Conservation (phyloP, 228 moss, liverwort and hornwort genomes). For the Sphagnum fallax region DNA sequence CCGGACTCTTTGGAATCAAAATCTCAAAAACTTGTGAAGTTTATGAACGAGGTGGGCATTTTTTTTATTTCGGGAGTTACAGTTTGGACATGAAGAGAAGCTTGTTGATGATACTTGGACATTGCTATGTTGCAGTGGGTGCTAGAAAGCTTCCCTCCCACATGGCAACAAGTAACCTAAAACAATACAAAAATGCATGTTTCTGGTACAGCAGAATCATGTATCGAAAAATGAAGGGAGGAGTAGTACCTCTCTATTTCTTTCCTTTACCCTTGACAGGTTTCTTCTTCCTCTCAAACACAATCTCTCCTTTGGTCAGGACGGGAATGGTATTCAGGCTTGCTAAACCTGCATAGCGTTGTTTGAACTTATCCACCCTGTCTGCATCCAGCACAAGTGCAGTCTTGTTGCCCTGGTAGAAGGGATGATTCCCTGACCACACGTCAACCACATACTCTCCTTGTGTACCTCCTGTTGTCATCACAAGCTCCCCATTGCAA, state of each 20-base stretch:
- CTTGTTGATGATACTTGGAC: too few relatives aligned
- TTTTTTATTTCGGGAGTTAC: too few relatives aligned
- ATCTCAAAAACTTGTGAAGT: too few relatives aligned
- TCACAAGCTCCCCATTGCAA: slow-evolving; percentile 84
- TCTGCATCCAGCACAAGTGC: slow-evolving; percentile 75
- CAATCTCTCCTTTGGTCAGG: slow-evolving; percentile 63
- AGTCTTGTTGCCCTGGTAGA: slow-evolving; percentile 79
- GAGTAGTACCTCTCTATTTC: slow-evolving; percentile 28
- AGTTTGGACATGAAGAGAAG: too few relatives aligned
- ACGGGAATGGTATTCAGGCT: slow-evolving; percentile 62
- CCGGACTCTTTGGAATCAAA: too few relatives aligned
- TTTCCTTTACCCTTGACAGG: slow-evolving; percentile 58
- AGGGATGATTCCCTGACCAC: slow-evolving; percentile 98
- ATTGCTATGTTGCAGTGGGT: too few relatives aligned
- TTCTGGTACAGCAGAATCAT: too few relatives aligned
- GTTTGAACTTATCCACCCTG: slow-evolving; percentile 87
- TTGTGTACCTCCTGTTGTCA: slow-evolving; percentile 86
- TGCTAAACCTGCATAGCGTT: slow-evolving; percentile 55
- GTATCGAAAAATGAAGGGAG: too few relatives aligned
- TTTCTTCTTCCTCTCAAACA: slow-evolving; percentile 74
- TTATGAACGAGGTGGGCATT: too few relatives aligned
- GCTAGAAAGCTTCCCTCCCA: too few relatives aligned
- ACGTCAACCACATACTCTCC: slow-evolving; percentile 84
- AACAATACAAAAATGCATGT: too few relatives aligned
- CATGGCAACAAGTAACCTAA: too few relatives aligned